Conservation (phyloP, 1,284 basidiomycete genomes). For the Athelia psychrophila region DNA sequence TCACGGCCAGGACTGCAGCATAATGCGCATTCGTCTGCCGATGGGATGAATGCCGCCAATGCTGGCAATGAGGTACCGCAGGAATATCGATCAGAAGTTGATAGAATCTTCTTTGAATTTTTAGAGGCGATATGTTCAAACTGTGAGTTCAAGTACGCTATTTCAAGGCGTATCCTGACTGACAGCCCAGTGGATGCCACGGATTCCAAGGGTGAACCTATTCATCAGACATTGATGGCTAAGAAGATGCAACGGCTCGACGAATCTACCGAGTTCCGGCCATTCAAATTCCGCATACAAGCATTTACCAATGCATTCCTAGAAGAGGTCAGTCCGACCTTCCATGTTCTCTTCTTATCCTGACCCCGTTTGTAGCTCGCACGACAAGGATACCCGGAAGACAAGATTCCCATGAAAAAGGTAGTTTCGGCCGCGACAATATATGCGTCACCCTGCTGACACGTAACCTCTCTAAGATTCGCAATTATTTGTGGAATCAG, state of each 20-base stretch:
- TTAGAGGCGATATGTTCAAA: conserved; percentile 90
- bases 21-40: conserved; percentile 14
- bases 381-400: conserved; percentile 76
- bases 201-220: conserved; percentile 93
- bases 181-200: conserved; percentile 77
- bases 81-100: conserved; percentile 82
- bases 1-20: conserved; percentile 20
- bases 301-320: conserved; percentile 97
- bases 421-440: conserved; percentile 34
- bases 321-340: conserved; percentile 66
- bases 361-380: conserved; percentile 52
- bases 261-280: conserved; percentile 94
- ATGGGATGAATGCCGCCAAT: conserved; percentile 8
- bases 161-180: conserved; percentile 8
- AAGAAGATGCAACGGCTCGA: conserved; percentile 97
- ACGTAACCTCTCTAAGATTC: conserved; percentile 63
- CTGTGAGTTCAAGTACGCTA: conserved; percentile 48
- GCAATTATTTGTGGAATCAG: conserved; percentile 95
- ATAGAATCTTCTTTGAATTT: conserved; percentile 90
- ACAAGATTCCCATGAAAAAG: conserved; percentile 89
- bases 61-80: conserved; percentile 68
- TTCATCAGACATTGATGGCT: conserved; percentile 98
- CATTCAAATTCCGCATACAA: conserved; percentile 99
- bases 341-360: conserved; percentile 6
- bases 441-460: conserved; percentile 13